Percentiles rank a stretch among this genome's conserved stretches.
Conservation (phyloP, 139 green algal species). For the Closterium sp. region DNA sequence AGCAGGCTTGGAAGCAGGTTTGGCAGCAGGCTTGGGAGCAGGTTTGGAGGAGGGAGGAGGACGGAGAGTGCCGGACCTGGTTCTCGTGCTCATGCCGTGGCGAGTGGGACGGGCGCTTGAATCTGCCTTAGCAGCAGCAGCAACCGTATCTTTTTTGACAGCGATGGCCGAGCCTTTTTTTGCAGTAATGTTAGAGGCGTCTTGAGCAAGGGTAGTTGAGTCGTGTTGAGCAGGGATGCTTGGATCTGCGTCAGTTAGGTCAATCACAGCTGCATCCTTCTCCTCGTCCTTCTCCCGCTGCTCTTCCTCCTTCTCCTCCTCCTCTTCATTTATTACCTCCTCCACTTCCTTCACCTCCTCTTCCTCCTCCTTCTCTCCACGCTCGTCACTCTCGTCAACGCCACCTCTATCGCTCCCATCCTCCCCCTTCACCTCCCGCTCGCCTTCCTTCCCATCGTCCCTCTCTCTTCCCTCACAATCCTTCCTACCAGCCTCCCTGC, state of each 20-base stretch:
- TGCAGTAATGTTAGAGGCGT: too few relatives aligned
- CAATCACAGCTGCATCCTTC: not conserved
- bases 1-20: too few relatives aligned
- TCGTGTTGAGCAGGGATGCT: not conserved
- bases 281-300: not conserved
- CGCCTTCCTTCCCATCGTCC: too few relatives aligned
- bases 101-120: not conserved
- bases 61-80: not conserved
- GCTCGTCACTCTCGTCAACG: too few relatives aligned
- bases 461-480: not conserved
- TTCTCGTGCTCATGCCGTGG: not conserved
- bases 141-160: too few relatives aligned
- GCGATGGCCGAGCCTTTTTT: too few relatives aligned
- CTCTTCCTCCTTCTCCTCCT: not conserved
- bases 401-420: not conserved
- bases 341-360: not conserved
- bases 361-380: too few relatives aligned
- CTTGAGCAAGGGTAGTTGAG: too few relatives aligned
- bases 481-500: not conserved
- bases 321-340: not conserved
- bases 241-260: not conserved
- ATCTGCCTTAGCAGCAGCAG: too few relatives aligned
- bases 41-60: not conserved
- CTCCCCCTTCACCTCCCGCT: not conserved
- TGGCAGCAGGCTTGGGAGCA: not conserved